phyloP scores from a whole-genome alignment of 495 filamentous ascomycete genomes.

The Xylaria flabelliformis region DNA sequence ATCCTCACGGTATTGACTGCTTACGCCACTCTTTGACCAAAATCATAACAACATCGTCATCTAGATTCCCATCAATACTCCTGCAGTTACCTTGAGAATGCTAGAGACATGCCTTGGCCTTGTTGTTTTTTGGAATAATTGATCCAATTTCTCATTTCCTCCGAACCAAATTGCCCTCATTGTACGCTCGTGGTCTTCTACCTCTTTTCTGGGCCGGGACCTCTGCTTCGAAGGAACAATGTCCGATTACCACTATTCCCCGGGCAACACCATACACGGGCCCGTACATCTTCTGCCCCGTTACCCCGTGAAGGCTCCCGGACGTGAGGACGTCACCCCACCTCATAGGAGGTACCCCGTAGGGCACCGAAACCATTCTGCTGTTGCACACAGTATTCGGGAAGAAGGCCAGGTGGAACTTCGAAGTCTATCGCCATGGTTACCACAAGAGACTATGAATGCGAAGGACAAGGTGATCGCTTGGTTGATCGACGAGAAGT shows the following conservation, averaged over 20 bases:
- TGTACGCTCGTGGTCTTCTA: neutral
- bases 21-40: neutral
- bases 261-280: neutral
- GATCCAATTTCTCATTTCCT: neutral
- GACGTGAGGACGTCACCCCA: neutral
- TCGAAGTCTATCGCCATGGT: conserved; percentile 6
- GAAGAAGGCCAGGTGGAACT: neutral
- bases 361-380: neutral
- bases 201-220: neutral
- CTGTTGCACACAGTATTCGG: neutral
- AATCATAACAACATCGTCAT: neutral
- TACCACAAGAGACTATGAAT: conserved; percentile 7
- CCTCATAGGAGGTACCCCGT: neutral
- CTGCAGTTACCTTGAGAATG: neutral
- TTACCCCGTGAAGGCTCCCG: neutral
- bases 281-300: conserved; percentile 8
- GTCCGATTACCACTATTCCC: neutral
- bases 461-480: conserved; percentile 5
- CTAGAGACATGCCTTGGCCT: neutral
- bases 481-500: neutral
- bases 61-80: neutral
- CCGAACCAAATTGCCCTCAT: neutral
- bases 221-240: neutral
- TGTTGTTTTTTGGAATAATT: neutral
- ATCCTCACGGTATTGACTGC: neutral